Evolutionary conservation across 495 filamentous ascomycete genomes (phyloP).

Genomic region (Tuber calosporum): DNA sequence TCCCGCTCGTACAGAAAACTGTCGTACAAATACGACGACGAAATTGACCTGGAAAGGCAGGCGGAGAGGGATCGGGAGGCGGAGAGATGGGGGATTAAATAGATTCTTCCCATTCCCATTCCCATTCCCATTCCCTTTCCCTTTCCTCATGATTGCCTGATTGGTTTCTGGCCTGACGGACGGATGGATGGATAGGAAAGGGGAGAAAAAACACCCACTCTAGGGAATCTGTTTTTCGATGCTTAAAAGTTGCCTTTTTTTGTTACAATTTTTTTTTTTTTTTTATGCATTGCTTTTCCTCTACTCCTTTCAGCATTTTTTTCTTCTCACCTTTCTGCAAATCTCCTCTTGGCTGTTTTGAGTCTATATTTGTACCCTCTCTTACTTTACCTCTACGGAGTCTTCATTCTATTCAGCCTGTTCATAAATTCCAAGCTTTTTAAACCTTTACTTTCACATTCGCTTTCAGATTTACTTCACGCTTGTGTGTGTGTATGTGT

Average conservation of each 20-base stretch:
- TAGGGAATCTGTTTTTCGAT: slow-evolving; percentile 10
- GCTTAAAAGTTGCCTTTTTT: slow-evolving; percentile 17
- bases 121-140: not conserved
- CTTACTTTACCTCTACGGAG: not conserved
- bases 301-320: slow-evolving; percentile 10
- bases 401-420: not conserved
- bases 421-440: not conserved
- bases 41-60: slow-evolving; percentile 39
- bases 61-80: slow-evolving; percentile 41
- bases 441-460: not conserved
- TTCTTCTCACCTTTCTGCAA: not conserved
- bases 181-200: slow-evolving; percentile 15
- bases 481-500: not conserved
- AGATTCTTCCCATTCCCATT: not conserved
- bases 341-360: not conserved
- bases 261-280: slow-evolving; percentile 9
- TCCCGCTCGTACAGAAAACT: slow-evolving; percentile 33
- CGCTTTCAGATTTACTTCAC: not conserved
- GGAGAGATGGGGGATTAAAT: slow-evolving; percentile 38
- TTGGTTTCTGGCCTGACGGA: slow-evolving; percentile 4
- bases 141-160: not conserved
- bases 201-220: slow-evolving; percentile 7
- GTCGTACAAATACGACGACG: slow-evolving; percentile 42
- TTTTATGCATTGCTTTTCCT: slow-evolving; percentile 2
- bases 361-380: not conserved